Evolutionary conservation across 2,329 filamentous ascomycete genomes (phyloP).

Genomic region (Fusarium verrucosum): DNA sequence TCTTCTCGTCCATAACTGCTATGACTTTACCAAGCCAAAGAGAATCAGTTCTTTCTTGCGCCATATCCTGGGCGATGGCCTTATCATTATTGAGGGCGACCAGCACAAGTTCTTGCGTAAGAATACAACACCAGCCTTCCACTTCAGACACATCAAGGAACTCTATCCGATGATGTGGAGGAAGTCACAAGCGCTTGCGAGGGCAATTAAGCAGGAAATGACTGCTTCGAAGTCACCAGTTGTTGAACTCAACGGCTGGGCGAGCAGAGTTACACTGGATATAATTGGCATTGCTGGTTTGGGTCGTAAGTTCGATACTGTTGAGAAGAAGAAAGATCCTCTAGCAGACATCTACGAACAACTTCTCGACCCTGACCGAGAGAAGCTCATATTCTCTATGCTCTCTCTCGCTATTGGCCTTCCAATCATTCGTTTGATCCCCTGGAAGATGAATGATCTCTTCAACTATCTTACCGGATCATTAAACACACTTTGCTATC

Average conservation of each 20-base stretch:
- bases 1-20: slow-evolving; percentile 51
- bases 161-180: slow-evolving; percentile 76
- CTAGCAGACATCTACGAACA: slow-evolving; percentile 56
- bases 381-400: slow-evolving; percentile 54
- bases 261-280: slow-evolving; percentile 64
- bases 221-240: slow-evolving; percentile 13
- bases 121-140: slow-evolving; percentile 72
- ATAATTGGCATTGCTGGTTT: slow-evolving; percentile 69
- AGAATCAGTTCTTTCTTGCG: slow-evolving; percentile 60
- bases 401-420: slow-evolving; percentile 24
- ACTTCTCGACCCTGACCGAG: slow-evolving; percentile 56
- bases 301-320: slow-evolving; percentile 61
- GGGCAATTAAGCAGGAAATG: slow-evolving; percentile 56
- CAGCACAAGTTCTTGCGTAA: slow-evolving; percentile 76
- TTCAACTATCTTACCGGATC: slow-evolving; percentile 27
- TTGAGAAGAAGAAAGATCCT: slow-evolving; percentile 51
- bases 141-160: slow-evolving; percentile 73
- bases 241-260: slow-evolving; percentile 58
- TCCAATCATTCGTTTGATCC: slow-evolving; percentile 15
- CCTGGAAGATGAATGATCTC: slow-evolving; percentile 35
- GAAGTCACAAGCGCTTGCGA: slow-evolving; percentile 54
- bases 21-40: slow-evolving; percentile 63
- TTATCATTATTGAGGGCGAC: slow-evolving; percentile 73
- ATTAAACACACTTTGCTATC: slow-evolving; percentile 15
- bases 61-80: slow-evolving; percentile 64